Evolutionary conservation across 768 basidiomycete species (phyloP).

Genomic region (Pulveroboletus sp.): DNA sequence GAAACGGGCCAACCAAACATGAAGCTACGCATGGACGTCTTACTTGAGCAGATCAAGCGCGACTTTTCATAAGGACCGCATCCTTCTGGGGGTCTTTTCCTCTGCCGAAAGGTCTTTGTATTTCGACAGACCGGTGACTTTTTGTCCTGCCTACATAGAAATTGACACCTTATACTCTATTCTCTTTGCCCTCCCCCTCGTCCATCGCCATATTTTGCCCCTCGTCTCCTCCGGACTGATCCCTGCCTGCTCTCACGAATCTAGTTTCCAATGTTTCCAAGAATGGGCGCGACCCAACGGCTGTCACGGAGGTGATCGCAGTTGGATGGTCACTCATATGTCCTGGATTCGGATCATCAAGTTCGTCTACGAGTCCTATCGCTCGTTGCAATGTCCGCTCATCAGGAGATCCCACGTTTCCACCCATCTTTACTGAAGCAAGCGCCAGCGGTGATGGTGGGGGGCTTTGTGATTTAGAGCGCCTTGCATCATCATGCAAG

Average conservation of each 20-base stretch:
- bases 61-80: constrained; percentile 36
- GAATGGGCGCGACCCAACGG: constrained; percentile 42
- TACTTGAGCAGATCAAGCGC: constrained; percentile 82
- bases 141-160: background rate
- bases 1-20: constrained; percentile 60
- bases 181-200: constrained; percentile 47
- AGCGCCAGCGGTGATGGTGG: constrained; percentile 70
- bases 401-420: constrained; percentile 35
- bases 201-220: constrained; percentile 38
- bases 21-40: constrained; percentile 80
- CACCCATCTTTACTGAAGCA: constrained; percentile 31
- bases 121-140: constrained; percentile 1
- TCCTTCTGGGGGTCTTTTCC: constrained; percentile 1
- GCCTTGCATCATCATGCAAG: constrained; percentile 76
- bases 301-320: constrained; percentile 62
- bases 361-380: constrained; percentile 77
- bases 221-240: constrained; percentile 22
- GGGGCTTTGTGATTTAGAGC: constrained; percentile 74
- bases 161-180: constrained; percentile 40
- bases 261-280: constrained; percentile 54
- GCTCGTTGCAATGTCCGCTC: constrained; percentile 40
- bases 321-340: constrained; percentile 81
- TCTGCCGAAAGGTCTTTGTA: background rate
- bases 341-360: constrained; percentile 80
- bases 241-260: constrained; percentile 51